These are phyloP conservation scores for Arthromyces matolae DNA, from an alignment of 768 basidiomycete genomes.

Conservation along the genomic window DNA sequence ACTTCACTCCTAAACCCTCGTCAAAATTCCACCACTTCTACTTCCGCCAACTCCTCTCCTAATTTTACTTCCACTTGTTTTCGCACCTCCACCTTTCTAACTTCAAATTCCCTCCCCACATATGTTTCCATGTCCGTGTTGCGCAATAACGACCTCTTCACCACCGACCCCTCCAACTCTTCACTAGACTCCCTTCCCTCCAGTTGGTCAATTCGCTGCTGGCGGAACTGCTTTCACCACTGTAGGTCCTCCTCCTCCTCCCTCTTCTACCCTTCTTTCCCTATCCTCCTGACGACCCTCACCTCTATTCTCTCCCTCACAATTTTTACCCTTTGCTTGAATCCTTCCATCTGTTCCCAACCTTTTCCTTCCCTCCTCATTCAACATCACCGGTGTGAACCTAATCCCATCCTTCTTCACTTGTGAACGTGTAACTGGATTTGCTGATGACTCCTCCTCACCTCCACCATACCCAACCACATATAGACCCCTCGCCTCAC, in stretches of 20 bases:
- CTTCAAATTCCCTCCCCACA: too few relatives aligned
- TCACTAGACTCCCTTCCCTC: background rate
- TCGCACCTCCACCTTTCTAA: background rate
- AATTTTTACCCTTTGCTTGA: too few relatives aligned
- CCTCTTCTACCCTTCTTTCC: background rate
- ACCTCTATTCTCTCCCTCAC: too few relatives aligned
- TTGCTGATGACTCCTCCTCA: background rate
- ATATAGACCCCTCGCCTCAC: background rate
- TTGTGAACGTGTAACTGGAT: too few relatives aligned
- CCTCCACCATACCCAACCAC: background rate
- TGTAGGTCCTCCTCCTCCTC: background rate
- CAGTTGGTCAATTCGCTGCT: background rate
- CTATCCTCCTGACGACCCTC: too few relatives aligned
- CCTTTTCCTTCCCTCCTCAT: too few relatives aligned
- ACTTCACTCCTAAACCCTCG: background rate
- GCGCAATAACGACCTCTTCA: too few relatives aligned
- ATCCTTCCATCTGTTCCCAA: too few relatives aligned
- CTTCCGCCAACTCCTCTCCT: background rate
- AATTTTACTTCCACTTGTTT: background rate
- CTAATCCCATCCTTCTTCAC: too few relatives aligned
- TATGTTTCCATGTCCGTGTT: too few relatives aligned
- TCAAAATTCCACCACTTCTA: background rate
- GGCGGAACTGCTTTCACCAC: background rate
- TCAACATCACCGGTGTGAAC: too few relatives aligned
- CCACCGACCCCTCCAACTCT: too few relatives aligned